Percentiles rank a stretch among this genome's conserved stretches.
These are phyloP conservation scores for Aspergillus intermedius DNA, from an alignment of 2,329 filamentous ascomycete species.

Conservation along the genomic window DNA sequence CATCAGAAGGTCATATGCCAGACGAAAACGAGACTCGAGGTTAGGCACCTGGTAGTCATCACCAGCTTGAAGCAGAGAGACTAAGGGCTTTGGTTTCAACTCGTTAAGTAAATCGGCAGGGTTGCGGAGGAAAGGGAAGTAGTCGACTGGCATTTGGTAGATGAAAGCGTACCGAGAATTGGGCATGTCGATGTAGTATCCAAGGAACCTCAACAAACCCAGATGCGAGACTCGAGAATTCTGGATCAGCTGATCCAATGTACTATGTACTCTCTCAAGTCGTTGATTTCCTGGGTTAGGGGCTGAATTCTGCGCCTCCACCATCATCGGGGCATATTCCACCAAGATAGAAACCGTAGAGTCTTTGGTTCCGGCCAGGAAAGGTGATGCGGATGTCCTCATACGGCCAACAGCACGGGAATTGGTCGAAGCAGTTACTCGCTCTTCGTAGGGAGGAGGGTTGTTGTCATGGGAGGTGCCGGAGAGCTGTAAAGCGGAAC, in stretches of 20 bases:
- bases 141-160: slow-evolving; percentile 51
- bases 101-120: slow-evolving; percentile 32
- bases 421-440: slow-evolving; percentile 36
- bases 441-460: slow-evolving; percentile 36
- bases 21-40: slow-evolving; percentile 56
- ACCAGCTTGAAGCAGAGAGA: slow-evolving; percentile 37
- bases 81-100: slow-evolving; percentile 35
- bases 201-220: slow-evolving; percentile 39
- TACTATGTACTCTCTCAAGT: slow-evolving; percentile 31
- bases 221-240: slow-evolving; percentile 37
- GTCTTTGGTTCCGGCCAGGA: slow-evolving; percentile 26
- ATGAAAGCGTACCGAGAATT: slow-evolving; percentile 54
- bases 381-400: slow-evolving; percentile 31
- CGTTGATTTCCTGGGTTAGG: slow-evolving; percentile 23
- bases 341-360: slow-evolving; percentile 35
- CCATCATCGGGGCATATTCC: slow-evolving; percentile 37
- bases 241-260: slow-evolving; percentile 35
- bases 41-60: slow-evolving; percentile 45
- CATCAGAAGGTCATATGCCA: slow-evolving; percentile 54
- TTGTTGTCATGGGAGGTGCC: slow-evolving; percentile 34
- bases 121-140: slow-evolving; percentile 38
- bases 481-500: slow-evolving; percentile 33
- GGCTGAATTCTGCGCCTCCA: slow-evolving; percentile 26
- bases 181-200: slow-evolving; percentile 52
- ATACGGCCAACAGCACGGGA: slow-evolving; percentile 37